Evolutionary conservation across 371 early-diverging fungal genomes (phyloP).

Genomic region (Mortierella sp.): DNA sequence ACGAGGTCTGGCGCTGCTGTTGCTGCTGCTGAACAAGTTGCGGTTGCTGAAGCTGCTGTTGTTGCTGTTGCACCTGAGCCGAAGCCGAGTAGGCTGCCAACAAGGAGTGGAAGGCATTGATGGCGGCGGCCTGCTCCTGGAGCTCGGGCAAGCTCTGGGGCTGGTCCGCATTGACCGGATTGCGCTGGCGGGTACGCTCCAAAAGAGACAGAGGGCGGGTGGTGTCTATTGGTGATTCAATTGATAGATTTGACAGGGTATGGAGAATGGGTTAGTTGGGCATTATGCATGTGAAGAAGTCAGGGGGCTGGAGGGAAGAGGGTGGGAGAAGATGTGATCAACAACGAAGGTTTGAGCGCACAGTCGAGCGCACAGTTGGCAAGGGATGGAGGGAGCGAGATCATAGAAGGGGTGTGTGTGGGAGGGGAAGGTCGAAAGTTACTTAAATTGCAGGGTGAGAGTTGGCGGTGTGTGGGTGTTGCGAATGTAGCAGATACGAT

Average conservation of each 20-base stretch:
- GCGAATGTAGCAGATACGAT: neutral
- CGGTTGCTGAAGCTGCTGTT: constrained; percentile 60
- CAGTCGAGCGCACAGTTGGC: neutral
- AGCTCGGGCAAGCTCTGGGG: constrained; percentile 41
- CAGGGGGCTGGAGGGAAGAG: neutral
- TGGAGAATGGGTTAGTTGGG: neutral
- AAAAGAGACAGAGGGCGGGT: constrained; percentile 52
- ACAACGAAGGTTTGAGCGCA: neutral
- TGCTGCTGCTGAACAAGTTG: constrained; percentile 52
- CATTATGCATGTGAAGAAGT: neutral
- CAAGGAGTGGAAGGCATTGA: constrained; percentile 58
- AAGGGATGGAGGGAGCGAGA: neutral
- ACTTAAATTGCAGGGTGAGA: neutral
- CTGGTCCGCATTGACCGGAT: constrained; percentile 34
- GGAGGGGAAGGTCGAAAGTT: neutral
- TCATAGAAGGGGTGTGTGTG: neutral
- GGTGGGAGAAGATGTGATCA: no score
- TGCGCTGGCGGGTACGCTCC: constrained; percentile 57
- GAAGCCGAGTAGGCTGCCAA: constrained; percentile 57
- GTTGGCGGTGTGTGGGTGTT: neutral
- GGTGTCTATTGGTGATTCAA: constrained; percentile 22
- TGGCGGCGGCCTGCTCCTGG: constrained; percentile 56
- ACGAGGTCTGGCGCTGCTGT: constrained; percentile 48
- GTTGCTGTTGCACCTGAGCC: constrained; percentile 50
- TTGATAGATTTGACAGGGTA: no score